Evolutionary conservation across 2,329 filamentous ascomycete species (phyloP).

Genomic region (Pseudocercospora fijiensis): DNA sequence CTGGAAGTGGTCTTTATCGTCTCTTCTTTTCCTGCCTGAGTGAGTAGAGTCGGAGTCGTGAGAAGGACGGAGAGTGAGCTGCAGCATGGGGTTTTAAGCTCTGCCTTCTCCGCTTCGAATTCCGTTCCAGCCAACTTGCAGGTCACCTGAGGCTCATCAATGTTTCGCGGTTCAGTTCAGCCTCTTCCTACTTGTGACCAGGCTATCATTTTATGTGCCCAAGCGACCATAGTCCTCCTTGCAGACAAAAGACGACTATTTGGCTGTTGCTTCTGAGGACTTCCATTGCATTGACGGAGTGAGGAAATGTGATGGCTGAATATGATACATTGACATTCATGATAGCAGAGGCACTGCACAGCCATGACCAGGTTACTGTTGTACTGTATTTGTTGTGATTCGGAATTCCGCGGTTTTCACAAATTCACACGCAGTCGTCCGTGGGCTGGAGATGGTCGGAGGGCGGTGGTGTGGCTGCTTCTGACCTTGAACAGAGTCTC

Average conservation of each 20-base stretch:
- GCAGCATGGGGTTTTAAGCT: not conserved
- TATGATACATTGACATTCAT: too few species aligned
- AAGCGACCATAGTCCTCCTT: not conserved
- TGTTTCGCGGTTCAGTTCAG: not conserved
- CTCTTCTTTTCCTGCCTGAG: not conserved
- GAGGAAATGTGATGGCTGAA: too few species aligned
- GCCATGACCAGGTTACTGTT: too few species aligned
- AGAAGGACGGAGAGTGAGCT: not conserved
- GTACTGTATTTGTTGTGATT: too few species aligned
- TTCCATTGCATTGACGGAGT: too few species aligned
- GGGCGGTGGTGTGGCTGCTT: too few species aligned
- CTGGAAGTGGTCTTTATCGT: not conserved
- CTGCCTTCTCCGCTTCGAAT: not conserved
- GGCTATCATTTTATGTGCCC: not conserved
- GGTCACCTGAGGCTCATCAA: not conserved
- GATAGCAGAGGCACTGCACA: too few species aligned
- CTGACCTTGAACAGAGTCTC: too few species aligned
- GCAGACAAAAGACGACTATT: not conserved
- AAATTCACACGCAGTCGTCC: too few species aligned
- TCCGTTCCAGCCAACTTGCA: not conserved
- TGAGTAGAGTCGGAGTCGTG: not conserved
- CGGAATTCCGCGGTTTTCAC: too few species aligned
- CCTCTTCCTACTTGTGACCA: not conserved
- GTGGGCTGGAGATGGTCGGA: not conserved
- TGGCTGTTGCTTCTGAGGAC: not conserved